Base-by-base conservation (phyloP, 768 basidiomycete genomes). In the Trichaptum fuscoviolaceum region DNA sequence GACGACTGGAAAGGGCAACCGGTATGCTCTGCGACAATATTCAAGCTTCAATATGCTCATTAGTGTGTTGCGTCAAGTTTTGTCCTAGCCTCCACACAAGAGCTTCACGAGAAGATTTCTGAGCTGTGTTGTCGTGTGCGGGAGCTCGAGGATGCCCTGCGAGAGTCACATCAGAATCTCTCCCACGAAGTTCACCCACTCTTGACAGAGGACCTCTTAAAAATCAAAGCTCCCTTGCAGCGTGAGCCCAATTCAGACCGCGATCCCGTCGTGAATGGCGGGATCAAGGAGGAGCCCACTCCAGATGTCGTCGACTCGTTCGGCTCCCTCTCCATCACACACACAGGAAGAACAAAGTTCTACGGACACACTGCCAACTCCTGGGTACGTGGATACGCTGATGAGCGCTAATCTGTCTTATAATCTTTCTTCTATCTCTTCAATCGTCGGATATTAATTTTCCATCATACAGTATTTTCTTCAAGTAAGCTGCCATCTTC, bases 1-100 rank as follows among this genome's bases (percentile, higher is more conserved):
- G 59, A 92, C 90, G 10, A 92, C 91, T 61, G 91, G 91, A 8
- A 88, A 91, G 75, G 91, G 91, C 18, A 92, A 91, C 80, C 85
- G 89, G 90, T 89, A 70, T 62, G 78, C 72, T 64, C 30, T 30
- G 30, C 30, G 30, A 30, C 8, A 30, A 30, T 30, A 30, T 8
- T 30, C 30, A n/a, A n/a, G n/a, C n/a, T n/a, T 8, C 30, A 30
- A 30, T 30, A 8, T 30, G 63, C 61, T 23, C 35, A 42, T 60
- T 23, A 27, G 26, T 59, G 70, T 63, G 66, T 69, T 25, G 20
- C n/a, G 64, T 63, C 1, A 69, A 90, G 90, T 24, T 93, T 92
- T 71, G 90, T 92, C 0, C 84, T 92, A 30, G 91, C 90, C 0
- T 90, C 89, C 0, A 92, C 90, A 0, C 88, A 89, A 74, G 91